Base-by-base conservation (phyloP, 2,329 filamentous ascomycete genomes). In the Pseudogymnoascus sp. region DNA sequence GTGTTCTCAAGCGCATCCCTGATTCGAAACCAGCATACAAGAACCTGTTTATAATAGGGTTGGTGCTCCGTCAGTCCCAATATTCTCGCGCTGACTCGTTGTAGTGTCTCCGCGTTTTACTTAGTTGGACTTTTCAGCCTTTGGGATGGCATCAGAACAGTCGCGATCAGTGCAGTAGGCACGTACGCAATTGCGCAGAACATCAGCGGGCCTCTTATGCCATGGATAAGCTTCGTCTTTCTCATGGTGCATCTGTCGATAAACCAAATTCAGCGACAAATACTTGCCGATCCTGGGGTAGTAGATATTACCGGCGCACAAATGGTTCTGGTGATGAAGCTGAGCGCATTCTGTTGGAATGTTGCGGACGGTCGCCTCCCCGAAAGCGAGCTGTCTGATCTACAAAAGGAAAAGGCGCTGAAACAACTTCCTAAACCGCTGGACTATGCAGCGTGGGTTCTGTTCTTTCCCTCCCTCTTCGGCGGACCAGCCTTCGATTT, bases 271-370 rank as follows among this genome's bases (percentile, higher is more conserved):
- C 79, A 85, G 64, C 89, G 96, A 40, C 91, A 96, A 75, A 84
- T 87, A 40, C 78, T 83, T 40, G 81, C 89, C 69, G 82, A 85
- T 65, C 84, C 90, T 0, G 81, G 84, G 40, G 76, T 78, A 1
- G 81, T 96, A 64, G 95, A 99, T 74, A 93, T 99, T 69, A 97
- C 93, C 0, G 93, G 89, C 41, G 92, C 93, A 1, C 95, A 99
- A 76, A 99, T 99, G 95, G 95, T 99, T 35, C 78, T 98, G 69
- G 88, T 98, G 66, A 99, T 99, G 91, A 99, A 99, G 76, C 85
- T 99, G 37, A 91, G 88, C 22, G 90, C 93, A 4, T 99, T 99
- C 73, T 96, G 91, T 78, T 99, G 95, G 95, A 98, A 98, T 73
- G 88, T 98, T 7, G 92, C 95, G 71, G 95, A 99, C 74, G 96